Evolutionary conservation across 2,329 filamentous ascomycete species (phyloP), one percentile per base, ranked within the genome.

Genomic region (Nothopassalora personata): DNA sequence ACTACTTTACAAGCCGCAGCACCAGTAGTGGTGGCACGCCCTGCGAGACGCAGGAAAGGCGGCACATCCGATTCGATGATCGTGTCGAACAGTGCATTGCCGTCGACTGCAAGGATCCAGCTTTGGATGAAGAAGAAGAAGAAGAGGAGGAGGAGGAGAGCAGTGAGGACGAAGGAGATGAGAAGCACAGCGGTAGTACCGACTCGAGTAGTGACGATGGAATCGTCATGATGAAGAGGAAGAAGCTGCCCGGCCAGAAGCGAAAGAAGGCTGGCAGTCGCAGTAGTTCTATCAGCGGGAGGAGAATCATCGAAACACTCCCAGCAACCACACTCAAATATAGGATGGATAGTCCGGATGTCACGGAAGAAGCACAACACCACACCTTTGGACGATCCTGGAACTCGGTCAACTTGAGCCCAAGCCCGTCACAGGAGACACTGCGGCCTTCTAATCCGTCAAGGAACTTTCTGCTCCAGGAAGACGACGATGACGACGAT

Each of bases 71-170:
- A 70, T 99, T 99, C 74, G 94, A 97, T 71, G 90, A 97, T 71
- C 89, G 93, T 75, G 94, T 99, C 2, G 87, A 92, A 72, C 93
- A 97, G 72, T 97, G 92, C 72, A 97, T 97, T 64, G 94, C 94
- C 7, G 85, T 99, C 33, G 92, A 97, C 34, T 82, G 86, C 67
- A 95, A 95, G 76, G 86, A 89, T 64, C 87, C 87, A 27, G 88
- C 92, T 51, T 85, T 89, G 30, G 85, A 89, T 10, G 86, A 90
- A 53, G 74, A 77, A 34, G 74, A 77, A 30, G 75, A 74, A 46
- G 31, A 90, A 53, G 74, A 77, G 33, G 74, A 77, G 30, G 75
- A 74, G 45, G 31, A 34, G 31, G 23, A 34, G 31, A 60, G 67
- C 49, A 67, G 56, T 30, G 63, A 67, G 19, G 75, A 73, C 63